phyloP scores from a whole-genome alignment of 768 basidiomycete genomes.

The Strobilomyces dryophilus region DNA sequence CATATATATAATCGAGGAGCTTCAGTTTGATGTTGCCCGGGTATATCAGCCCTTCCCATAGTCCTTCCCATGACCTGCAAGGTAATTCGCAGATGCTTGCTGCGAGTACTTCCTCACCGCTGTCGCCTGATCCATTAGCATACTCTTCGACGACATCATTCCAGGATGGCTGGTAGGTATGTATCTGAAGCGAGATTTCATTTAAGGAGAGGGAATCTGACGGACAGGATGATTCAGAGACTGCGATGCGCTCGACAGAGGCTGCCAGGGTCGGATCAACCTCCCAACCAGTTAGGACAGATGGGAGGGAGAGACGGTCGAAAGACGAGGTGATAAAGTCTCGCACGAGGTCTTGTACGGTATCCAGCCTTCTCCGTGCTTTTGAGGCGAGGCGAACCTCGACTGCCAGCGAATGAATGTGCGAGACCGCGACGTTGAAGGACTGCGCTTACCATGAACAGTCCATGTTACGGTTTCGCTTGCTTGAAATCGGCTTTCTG shows the following conservation, averaged over 20 bases:
- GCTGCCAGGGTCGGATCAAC: conserved; percentile 63
- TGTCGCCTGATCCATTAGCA: conserved; percentile 53
- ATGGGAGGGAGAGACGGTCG: conserved; percentile 65
- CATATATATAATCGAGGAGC: conserved; percentile 91
- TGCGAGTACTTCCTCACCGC: conserved; percentile 69
- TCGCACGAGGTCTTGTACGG: conserved; percentile 61
- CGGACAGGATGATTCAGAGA: conserved; percentile 68
- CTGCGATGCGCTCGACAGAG: conserved; percentile 72
- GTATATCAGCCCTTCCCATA: conserved; percentile 94
- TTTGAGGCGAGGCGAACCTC: conserved; percentile 74
- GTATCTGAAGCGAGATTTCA: conserved; percentile 67
- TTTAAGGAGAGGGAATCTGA: conserved; percentile 49
- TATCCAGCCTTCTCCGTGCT: conserved; percentile 72
- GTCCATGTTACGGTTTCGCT: conserved; percentile 45
- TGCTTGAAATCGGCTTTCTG: not conserved
- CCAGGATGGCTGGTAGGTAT: conserved; percentile 82
- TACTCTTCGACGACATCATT: conserved; percentile 72
- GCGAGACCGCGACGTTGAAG: not conserved
- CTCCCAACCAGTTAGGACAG: conserved; percentile 75
- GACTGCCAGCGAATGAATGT: conserved; percentile 41
- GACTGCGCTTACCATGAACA: conserved; percentile 52
- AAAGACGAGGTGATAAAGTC: conserved; percentile 53
- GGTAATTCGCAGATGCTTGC: conserved; percentile 90
- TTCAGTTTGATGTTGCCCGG: conserved; percentile 77
- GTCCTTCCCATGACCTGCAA: conserved; percentile 75